Evolutionary conservation across 2,329 filamentous ascomycete species (phyloP).

Genomic region (Gaeumannomyces tritici): DNA sequence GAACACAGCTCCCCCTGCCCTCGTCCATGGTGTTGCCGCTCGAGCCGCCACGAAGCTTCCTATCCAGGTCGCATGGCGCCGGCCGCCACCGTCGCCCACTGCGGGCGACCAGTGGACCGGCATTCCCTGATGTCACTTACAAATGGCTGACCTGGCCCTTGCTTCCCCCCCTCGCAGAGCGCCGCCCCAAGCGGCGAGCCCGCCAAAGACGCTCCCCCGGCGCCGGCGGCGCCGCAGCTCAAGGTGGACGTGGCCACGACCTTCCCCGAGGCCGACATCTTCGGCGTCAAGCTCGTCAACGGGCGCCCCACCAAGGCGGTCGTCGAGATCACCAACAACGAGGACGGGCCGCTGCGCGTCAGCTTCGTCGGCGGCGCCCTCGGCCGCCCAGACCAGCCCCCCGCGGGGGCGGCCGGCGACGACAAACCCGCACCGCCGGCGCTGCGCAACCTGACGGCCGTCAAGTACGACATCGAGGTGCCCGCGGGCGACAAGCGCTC

Average conservation of each 20-base stretch:
- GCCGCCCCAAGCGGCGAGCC: constrained; percentile 9
- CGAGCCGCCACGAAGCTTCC: background rate
- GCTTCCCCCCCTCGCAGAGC: background rate
- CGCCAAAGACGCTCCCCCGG: constrained; percentile 8
- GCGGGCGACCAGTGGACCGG: background rate
- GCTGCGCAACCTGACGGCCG: constrained; percentile 75
- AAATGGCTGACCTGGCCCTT: background rate
- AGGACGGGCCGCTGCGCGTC: constrained; percentile 65
- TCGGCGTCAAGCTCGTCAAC: constrained; percentile 93
- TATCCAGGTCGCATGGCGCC: background rate
- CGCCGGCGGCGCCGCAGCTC: constrained; percentile 30
- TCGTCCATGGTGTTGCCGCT: background rate
- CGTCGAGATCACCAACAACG: constrained; percentile 76
- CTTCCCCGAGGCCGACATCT: constrained; percentile 67
- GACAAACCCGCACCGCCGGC: constrained; percentile 32
- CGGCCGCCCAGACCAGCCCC: constrained; percentile 42
- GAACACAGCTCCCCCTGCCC: no score
- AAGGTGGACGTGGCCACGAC: constrained; percentile 56
- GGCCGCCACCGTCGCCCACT: background rate
- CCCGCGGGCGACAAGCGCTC: constrained; percentile 67
- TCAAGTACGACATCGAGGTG: constrained; percentile 64
- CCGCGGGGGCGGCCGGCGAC: constrained; percentile 26
- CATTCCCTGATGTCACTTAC: background rate
- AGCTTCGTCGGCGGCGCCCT: constrained; percentile 70
- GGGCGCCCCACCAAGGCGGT: constrained; percentile 76